Percentiles rank a stretch among this genome's conserved stretches.
phyloP scores from a whole-genome alignment of 75 land plant species.

The Cunninghamia lanceolata region DNA sequence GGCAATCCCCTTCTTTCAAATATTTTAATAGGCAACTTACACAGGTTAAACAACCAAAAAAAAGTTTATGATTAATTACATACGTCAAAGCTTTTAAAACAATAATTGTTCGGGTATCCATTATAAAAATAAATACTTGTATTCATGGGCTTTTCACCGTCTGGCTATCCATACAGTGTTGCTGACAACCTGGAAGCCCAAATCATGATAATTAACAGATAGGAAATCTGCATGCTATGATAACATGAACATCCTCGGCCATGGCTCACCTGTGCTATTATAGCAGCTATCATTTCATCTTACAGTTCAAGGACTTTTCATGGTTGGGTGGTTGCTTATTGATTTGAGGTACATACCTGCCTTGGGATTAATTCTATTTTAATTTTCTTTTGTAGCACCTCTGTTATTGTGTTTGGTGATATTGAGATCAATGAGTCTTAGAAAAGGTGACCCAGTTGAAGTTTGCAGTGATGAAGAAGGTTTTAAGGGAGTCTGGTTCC shows the following conservation, averaged over 20 bases:
- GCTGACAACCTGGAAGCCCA: neutral
- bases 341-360: neutral
- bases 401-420: neutral
- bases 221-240: neutral
- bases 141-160: neutral
- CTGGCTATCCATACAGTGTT: neutral
- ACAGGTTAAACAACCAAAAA: too few relatives aligned
- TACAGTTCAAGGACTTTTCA: neutral
- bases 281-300: neutral
- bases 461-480: slow-evolving; percentile 61
- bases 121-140: neutral
- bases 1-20: too few relatives aligned
- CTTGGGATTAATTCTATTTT: too few relatives aligned
- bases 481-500: slow-evolving; percentile 47
- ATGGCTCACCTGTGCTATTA: neutral
- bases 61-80: too few relatives aligned
- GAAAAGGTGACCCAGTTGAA: slow-evolving; percentile 38
- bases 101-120: neutral
- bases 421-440: slow-evolving; percentile 8
- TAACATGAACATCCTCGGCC: neutral
- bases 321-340: neutral
- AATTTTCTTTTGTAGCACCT: too few relatives aligned
- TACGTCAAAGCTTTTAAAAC: too few relatives aligned
- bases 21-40: too few relatives aligned
- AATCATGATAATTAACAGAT: neutral